Conservation (phyloP, 2,329 filamentous ascomycete genomes). For the Colletotrichum phormii region DNA sequence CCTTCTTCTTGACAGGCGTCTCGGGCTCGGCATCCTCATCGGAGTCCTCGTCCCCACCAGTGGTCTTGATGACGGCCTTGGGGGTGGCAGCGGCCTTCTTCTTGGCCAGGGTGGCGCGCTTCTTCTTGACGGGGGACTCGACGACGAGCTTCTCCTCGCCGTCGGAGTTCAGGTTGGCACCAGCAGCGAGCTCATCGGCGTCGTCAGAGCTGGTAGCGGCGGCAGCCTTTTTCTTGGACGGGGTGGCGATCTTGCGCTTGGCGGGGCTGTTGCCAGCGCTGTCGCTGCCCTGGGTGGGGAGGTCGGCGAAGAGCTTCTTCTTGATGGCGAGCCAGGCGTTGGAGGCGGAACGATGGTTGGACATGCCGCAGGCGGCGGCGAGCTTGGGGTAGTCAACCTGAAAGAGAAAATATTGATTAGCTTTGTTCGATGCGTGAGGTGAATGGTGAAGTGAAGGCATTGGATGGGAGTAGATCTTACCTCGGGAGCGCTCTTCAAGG, state of each 20-base stretch:
- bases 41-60: background rate
- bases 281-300: slow-evolving; percentile 9
- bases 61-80: background rate
- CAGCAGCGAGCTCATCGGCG: background rate
- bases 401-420: background rate
- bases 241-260: slow-evolving; percentile 39
- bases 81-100: slow-evolving; percentile 7
- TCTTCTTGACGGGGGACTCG: slow-evolving; percentile 28
- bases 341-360: slow-evolving; percentile 39
- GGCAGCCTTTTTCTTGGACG: slow-evolving; percentile 15
- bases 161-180: background rate
- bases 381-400: slow-evolving; percentile 43
- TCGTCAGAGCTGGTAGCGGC: background rate
- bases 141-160: slow-evolving; percentile 26
- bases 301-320: slow-evolving; percentile 40
- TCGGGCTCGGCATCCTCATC: slow-evolving; percentile 2
- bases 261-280: slow-evolving; percentile 25
- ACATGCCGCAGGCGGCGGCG: slow-evolving; percentile 40
- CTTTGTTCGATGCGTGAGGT: background rate
- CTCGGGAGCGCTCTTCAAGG: slow-evolving; percentile 42
- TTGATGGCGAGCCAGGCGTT: slow-evolving; percentile 43
- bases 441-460: background rate
- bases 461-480: slow-evolving; percentile 22
- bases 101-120: slow-evolving; percentile 7
- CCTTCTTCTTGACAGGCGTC: slow-evolving; percentile 35